Base-by-base conservation (phyloP, 306 rosid genomes). In the Spatholobus suberectus region DNA sequence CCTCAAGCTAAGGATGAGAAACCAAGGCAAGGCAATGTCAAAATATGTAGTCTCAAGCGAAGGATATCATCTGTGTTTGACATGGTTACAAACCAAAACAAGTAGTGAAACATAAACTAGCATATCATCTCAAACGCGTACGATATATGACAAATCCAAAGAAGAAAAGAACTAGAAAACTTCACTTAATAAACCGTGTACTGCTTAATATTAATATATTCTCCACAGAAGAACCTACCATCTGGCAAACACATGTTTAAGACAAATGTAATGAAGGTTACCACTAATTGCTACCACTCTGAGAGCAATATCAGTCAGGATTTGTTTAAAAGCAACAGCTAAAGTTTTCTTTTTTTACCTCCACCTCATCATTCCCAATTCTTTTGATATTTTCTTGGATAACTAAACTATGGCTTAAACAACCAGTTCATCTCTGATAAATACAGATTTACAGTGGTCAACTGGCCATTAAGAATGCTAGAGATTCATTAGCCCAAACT, bases 1-100 rank as follows among this genome's bases (percentile, higher is more conserved):
- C 13, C 62, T 47, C 38, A 77, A 83, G 55, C 57, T 43, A 69
- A 49, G 69, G 24, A 76, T 75, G 55, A 49, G 41, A 82, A 55
- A 67, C 41, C 37, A 38, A 32, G 18, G 55, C 49, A 38, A 32
- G 26, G 38, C 23, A 43, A n/a, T n/a, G n/a, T n/a, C n/a, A n/a
- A n/a, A n/a, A n/a, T n/a, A n/a, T n/a, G n/a, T n/a, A n/a, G n/a
- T n/a, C n/a, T n/a, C n/a, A n/a, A n/a, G n/a, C n/a, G n/a, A n/a
- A n/a, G n/a, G n/a, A n/a, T n/a, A n/a, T n/a, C n/a, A n/a, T n/a
- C n/a, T n/a, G n/a, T n/a, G n/a, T n/a, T n/a, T n/a, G n/a, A n/a
- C n/a, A n/a, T n/a, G n/a, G n/a, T n/a, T n/a, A n/a, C n/a, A n/a
- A n/a, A n/a, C n/a, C 69, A 71, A 27, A 71, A 72, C 78, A 29